Conservation (phyloP, 257 asterid genomes). For the Haberlea rhodopensis region DNA sequence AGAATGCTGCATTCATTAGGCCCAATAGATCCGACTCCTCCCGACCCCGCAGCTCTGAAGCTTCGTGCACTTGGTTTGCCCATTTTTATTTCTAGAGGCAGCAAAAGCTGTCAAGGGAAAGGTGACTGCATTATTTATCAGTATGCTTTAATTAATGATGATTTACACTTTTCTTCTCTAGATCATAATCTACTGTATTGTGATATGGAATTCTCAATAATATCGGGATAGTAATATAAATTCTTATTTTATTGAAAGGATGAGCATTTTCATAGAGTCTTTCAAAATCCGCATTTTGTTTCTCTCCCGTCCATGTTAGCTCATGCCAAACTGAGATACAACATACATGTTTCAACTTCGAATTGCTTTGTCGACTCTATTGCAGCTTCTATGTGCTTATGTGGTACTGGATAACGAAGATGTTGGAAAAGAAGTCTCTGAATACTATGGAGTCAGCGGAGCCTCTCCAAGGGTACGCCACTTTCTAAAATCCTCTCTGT, state of each 20-base stretch:
- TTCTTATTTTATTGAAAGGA: no score
- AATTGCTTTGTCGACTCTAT: constrained; percentile 3
- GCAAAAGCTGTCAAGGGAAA: constrained; percentile 83
- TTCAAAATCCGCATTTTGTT: background rate
- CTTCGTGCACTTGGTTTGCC: no score
- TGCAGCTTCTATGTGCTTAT: constrained; percentile 70
- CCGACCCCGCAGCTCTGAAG: no score
- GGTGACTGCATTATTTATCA: constrained; percentile 43
- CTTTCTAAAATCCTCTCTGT: background rate
- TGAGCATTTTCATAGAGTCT: background rate
- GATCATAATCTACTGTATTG: background rate
- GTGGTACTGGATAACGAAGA: constrained; percentile 81
- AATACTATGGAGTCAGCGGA: constrained; percentile 72
- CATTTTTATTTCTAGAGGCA: constrained; percentile 64
- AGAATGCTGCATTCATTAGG: no score
- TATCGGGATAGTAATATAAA: no score
- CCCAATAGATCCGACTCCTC: no score
- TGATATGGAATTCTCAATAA: constrained; percentile 6
- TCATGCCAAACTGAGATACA: background rate
- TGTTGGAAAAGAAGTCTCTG: constrained; percentile 76
- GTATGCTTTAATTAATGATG: background rate
- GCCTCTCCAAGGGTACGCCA: constrained; percentile 58
- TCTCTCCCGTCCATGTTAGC: constrained; percentile 4
- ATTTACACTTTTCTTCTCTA: background rate
- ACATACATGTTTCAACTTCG: background rate